A percentile compares a stretch with the other conserved stretches of the same genome.
Conservation (phyloP, 768 basidiomycete species). For the Piloderma croceum region DNA sequence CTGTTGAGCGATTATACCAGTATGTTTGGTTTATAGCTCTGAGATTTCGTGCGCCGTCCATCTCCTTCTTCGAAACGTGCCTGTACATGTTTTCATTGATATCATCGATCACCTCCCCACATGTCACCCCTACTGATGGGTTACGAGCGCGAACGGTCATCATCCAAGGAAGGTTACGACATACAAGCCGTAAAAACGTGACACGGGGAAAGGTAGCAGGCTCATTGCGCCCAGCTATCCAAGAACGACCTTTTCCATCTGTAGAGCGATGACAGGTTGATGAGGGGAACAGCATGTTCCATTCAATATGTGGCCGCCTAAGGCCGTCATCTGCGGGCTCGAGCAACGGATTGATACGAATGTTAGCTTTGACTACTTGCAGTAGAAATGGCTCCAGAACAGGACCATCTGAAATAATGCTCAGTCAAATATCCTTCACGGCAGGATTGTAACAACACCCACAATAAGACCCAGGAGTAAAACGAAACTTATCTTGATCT, state of each 20-base stretch:
- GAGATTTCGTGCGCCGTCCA: no score
- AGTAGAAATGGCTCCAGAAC: neutral
- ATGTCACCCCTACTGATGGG: neutral
- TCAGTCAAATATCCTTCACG: neutral
- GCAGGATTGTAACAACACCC: neutral
- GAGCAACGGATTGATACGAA: neutral
- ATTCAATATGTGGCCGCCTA: neutral
- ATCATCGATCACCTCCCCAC: neutral
- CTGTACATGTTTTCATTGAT: neutral
- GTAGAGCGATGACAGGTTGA: neutral
- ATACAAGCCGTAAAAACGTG: neutral
- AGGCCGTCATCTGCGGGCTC: neutral
- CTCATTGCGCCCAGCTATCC: neutral
- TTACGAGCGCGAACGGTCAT: neutral
- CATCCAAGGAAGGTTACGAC: neutral
- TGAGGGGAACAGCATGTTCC: neutral
- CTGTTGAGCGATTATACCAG: neutral
- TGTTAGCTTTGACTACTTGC: no score
- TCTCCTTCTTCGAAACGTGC: neutral
- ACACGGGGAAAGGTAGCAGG: neutral
- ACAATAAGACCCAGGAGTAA: neutral
- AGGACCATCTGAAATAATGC: neutral
- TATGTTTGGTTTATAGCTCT: neutral
- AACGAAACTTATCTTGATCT: neutral
- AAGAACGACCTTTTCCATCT: neutral